A percentile compares a stretch with the other conserved stretches of the same genome.
Conservation (phyloP, 805 yeast species). For the Wickerhamomyces bisporus region DNA sequence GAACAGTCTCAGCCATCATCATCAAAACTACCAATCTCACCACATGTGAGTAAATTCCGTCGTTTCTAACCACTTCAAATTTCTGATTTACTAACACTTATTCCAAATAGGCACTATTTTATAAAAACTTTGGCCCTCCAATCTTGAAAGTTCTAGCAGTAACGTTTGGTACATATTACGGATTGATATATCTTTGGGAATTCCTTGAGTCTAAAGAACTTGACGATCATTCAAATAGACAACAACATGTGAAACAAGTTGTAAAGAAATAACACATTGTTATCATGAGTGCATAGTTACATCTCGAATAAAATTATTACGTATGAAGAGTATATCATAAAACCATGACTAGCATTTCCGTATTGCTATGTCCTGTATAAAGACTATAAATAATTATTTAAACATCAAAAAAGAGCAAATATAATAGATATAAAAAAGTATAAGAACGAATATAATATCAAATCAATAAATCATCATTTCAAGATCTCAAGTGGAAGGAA, state of each 20-base stretch:
- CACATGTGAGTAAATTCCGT: conserved; percentile 23
- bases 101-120: conserved; percentile 31
- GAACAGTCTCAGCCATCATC: not conserved
- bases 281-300: too few relatives aligned
- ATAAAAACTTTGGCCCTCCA: conserved; percentile 42
- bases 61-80: too few relatives aligned
- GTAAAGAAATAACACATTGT: too few relatives aligned
- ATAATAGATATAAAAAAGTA: too few relatives aligned
- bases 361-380: conserved; percentile 17
- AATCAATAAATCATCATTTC: not conserved
- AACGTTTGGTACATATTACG: conserved; percentile 42
- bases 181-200: conserved; percentile 40
- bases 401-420: too few relatives aligned
- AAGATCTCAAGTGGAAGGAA: too few relatives aligned
- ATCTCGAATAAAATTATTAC: too few relatives aligned
- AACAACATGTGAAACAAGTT: too few relatives aligned
- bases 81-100: too few relatives aligned
- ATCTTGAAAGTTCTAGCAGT: conserved; percentile 38
- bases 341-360: conserved; percentile 23
- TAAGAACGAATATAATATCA: too few relatives aligned
- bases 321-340: not conserved
- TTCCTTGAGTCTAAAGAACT: conserved; percentile 29
- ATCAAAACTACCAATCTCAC: conserved; percentile 3
- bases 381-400: not conserved
- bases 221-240: not conserved